Conservation (phyloP, 441 rosid genomes). For the Omphalea diandra region DNA sequence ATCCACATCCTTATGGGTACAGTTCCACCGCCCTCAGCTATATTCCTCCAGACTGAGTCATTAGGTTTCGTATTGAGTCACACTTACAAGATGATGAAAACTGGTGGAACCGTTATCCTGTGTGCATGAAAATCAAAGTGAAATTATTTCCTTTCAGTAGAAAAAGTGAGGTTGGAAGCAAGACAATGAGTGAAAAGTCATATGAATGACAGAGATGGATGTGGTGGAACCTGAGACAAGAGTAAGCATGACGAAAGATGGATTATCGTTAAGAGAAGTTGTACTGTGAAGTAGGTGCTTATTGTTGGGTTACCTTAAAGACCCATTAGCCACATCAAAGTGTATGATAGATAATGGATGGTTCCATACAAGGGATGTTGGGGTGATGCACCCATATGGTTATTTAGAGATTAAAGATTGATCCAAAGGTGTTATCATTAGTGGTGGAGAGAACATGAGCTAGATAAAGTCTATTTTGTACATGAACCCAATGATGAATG, state of each 20-base stretch:
- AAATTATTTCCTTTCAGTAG: slow-evolving; percentile 55
- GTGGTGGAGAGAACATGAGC: slow-evolving; percentile 50
- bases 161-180: slow-evolving; percentile 60
- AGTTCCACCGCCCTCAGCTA: slow-evolving; percentile 73
- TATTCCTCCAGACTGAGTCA: slow-evolving; percentile 55
- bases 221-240: slow-evolving; percentile 57
- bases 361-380: slow-evolving; percentile 77
- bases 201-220: slow-evolving; percentile 41
- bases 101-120: slow-evolving; percentile 50
- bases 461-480: slow-evolving; percentile 40
- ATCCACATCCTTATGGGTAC: slow-evolving; percentile 67
- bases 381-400: slow-evolving; percentile 50
- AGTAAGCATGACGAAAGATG: slow-evolving; percentile 52
- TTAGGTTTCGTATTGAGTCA: slow-evolving; percentile 69
- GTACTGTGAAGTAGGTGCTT: slow-evolving; percentile 55
- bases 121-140: slow-evolving; percentile 73
- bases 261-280: slow-evolving; percentile 51
- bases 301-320: slow-evolving; percentile 74
- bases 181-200: slow-evolving; percentile 58
- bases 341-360: slow-evolving; percentile 51
- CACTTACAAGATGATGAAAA: slow-evolving; percentile 68
- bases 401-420: slow-evolving; percentile 47
- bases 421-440: slow-evolving; percentile 45
- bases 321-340: slow-evolving; percentile 42
- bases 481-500: slow-evolving; percentile 32